Percentiles rank a stretch among this genome's conserved stretches.
phyloP scores from a whole-genome alignment of 1,284 basidiomycete genomes.

The Tilletia caries region DNA sequence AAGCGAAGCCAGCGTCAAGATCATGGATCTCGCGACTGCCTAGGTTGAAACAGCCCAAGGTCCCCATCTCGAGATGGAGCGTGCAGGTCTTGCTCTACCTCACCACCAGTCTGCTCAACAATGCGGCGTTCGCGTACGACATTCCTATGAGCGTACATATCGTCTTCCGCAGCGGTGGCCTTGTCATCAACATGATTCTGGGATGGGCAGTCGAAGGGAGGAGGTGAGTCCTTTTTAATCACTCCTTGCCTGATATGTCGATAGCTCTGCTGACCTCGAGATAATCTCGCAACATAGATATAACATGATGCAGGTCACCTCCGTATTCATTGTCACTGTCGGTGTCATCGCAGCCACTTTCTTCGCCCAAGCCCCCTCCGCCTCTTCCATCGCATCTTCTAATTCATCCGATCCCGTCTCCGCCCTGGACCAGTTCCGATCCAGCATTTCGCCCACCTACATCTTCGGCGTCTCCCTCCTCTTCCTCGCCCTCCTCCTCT shows the following conservation, averaged over 20 bases:
- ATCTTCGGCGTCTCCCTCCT: conserved; percentile 71
- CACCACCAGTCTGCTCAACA: conserved; percentile 78
- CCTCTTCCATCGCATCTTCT: conserved; percentile 21
- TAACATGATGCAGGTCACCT: conserved; percentile 51
- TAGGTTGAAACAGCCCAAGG: conserved; percentile 39
- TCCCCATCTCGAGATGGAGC: conserved; percentile 73
- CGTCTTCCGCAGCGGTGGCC: conserved; percentile 86
- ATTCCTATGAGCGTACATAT: conserved; percentile 92
- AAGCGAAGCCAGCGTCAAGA: not conserved
- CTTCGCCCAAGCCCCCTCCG: conserved; percentile 60
- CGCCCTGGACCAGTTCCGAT: too few species aligned
- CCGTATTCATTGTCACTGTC: conserved; percentile 73
- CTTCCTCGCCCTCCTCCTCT: conserved; percentile 71
- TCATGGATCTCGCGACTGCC: conserved; percentile 12
- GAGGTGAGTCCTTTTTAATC: conserved; percentile 54
- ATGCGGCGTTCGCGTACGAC: conserved; percentile 75
- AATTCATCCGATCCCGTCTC: too few species aligned
- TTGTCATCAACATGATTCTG: conserved; percentile 73
- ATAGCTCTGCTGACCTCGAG: too few species aligned
- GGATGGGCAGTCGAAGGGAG: conserved; percentile 64
- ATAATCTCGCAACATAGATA: conserved; percentile 19
- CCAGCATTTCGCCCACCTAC: conserved; percentile 57
- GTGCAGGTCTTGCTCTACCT: conserved; percentile 81
- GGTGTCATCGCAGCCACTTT: conserved; percentile 82
- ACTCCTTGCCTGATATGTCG: conserved; percentile 51